phyloP scores from a whole-genome alignment of 495 filamentous ascomycete genomes.

The Achaetomiella virescens region DNA sequence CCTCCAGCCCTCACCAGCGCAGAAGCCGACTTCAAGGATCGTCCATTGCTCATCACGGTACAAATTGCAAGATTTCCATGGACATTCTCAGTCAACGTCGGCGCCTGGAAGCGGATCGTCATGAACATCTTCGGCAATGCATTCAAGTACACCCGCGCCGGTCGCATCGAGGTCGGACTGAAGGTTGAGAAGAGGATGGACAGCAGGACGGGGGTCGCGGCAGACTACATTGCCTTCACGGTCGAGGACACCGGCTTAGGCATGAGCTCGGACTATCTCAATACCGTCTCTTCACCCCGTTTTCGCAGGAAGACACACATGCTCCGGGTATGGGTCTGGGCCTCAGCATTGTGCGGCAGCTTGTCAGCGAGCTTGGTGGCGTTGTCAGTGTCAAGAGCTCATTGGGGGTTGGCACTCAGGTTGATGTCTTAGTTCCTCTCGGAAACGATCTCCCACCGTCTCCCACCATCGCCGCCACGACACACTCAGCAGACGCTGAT shows the following conservation, averaged over 20 bases:
- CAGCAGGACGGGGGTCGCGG: background rate
- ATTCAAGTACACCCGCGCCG: constrained; percentile 67
- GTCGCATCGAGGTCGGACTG: constrained; percentile 58
- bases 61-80: constrained; percentile 30
- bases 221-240: constrained; percentile 19
- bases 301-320: constrained; percentile 63
- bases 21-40: constrained; percentile 11
- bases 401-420: constrained; percentile 24
- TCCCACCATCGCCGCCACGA: constrained; percentile 16
- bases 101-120: constrained; percentile 54
- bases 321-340: constrained; percentile 64
- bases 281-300: constrained; percentile 62
- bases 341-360: constrained; percentile 61
- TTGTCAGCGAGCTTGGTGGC: constrained; percentile 55
- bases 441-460: constrained; percentile 26
- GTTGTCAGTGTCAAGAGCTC: constrained; percentile 46
- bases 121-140: constrained; percentile 83
- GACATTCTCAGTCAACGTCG: constrained; percentile 35
- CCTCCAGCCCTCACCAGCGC: constrained; percentile 10
- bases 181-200: constrained; percentile 21
- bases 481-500: constrained; percentile 5
- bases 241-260: constrained; percentile 63
- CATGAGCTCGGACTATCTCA: constrained; percentile 63
- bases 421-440: constrained; percentile 45
- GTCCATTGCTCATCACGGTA: constrained; percentile 30